Base-by-base conservation (phyloP, 352 stramenopile genomes). In the Phytophthora europaea region DNA sequence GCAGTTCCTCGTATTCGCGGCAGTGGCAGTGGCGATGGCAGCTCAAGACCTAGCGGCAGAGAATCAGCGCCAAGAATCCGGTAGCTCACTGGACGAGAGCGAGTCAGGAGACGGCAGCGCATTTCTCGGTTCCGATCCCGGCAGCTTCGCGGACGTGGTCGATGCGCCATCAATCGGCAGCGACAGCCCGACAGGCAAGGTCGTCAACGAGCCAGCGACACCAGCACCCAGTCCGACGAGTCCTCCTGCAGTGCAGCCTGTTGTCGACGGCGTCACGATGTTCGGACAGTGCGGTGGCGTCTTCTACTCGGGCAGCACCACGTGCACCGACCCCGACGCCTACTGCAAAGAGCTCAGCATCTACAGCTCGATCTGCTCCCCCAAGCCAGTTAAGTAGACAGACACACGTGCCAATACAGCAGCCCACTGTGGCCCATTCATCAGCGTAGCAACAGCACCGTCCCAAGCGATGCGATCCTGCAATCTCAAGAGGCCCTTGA, bases 341-440 rank as follows among this genome's bases (percentile, higher is more conserved):
- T 67, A 71, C 23, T 75, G 68, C 68, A 62, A 67, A 15, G 34
- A 71, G 28, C 61, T 75, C 5, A 75, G 62, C 56, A 54, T 71
- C 26, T 75, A 71, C 68, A 75, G 55, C 61, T 75, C 61, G 8
- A 75, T 75, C 23, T 75, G 68, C 68, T 66, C 62, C 3, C 61
- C 68, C 26, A 75, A 56, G 26, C 56, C 48, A 23, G 13, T 53
- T 1, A 3, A 45, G 23, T 65, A 43, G 36, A 43, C 36, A 43
- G 36, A 43, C 36, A 16, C 10, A 15, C 36, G 36, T 43, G 6
- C 36, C 12, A 69, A 70, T 70, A 65, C 48, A 74, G 40, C 67
- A 47, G 15, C 5, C 16, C 6, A 16, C 15, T n/a, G n/a, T 47
- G 38, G 13, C 20, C 12, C 40, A 48, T 48, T 20, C 40, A 48